These are phyloP conservation scores for Suillus tomentosus DNA, from an alignment of 768 basidiomycete genomes.

Conservation along the genomic window DNA sequence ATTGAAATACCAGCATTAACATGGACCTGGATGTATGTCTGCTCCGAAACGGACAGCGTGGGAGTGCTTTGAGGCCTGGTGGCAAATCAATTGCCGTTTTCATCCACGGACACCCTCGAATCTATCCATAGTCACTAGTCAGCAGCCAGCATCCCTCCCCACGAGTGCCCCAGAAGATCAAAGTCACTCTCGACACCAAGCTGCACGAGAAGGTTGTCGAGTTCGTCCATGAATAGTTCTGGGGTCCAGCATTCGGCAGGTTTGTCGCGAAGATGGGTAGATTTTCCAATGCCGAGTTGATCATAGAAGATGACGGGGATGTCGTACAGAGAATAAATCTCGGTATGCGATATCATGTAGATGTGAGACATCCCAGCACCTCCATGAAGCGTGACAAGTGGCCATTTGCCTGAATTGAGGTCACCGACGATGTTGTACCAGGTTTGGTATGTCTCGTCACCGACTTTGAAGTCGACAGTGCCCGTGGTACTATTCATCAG, in stretches of 20 bases:
- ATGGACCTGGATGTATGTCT: too few species aligned
- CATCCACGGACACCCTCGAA: too few species aligned
- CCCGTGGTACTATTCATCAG: slow-evolving; percentile 28
- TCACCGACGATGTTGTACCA: slow-evolving; percentile 49
- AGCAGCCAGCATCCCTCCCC: slow-evolving; percentile 56
- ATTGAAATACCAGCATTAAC: too few species aligned
- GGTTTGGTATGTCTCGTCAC: slow-evolving; percentile 37
- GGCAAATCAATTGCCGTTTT: too few species aligned
- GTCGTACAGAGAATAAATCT: slow-evolving; percentile 31
- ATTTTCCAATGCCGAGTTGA: slow-evolving; percentile 48
- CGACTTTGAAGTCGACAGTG: slow-evolving; percentile 22
- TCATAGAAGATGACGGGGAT: slow-evolving; percentile 53
- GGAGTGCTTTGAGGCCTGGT: too few species aligned
- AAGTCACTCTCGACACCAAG: slow-evolving; percentile 44
- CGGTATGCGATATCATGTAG: slow-evolving; percentile 41
- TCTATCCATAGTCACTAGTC: too few species aligned
- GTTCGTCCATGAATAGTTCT: slow-evolving; percentile 55
- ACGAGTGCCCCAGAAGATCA: slow-evolving; percentile 55
- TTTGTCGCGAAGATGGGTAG: slow-evolving; percentile 44
- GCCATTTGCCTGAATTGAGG: slow-evolving; percentile 32
- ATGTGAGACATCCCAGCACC: slow-evolving; percentile 46
- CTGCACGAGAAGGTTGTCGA: slow-evolving; percentile 47
- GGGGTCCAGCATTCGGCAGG: slow-evolving; percentile 43
- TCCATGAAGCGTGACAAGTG: slow-evolving; percentile 48
- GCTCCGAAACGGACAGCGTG: too few species aligned